Conservation (phyloP, 2,329 filamentous ascomycete genomes). For the Penicillium sp. region DNA sequence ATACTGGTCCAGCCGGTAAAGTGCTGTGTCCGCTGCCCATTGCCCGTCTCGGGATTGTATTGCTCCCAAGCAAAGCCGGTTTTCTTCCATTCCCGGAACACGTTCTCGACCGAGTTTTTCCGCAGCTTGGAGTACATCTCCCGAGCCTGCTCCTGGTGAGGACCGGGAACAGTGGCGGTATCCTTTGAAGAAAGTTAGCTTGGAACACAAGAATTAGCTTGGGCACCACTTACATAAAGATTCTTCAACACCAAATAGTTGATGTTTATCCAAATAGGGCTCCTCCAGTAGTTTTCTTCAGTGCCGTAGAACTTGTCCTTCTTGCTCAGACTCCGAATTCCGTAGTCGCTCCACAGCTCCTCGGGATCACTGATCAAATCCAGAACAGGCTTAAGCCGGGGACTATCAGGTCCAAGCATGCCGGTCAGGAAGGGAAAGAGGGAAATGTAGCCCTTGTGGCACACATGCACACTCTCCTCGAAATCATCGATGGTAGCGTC, state of each 20-base stretch:
- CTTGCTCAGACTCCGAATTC: conserved; percentile 85
- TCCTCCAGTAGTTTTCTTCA: conserved; percentile 94
- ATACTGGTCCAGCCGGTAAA: conserved; percentile 99
- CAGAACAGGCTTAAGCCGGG: conserved; percentile 68
- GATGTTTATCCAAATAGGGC: conserved; percentile 92
- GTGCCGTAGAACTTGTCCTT: conserved; percentile 79
- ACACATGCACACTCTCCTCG: conserved; percentile 83
- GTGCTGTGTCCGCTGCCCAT: conserved; percentile 92
- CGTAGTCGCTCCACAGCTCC: conserved; percentile 83
- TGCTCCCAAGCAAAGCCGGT: conserved; percentile 99
- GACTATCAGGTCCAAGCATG: conserved; percentile 67
- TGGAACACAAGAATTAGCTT: background rate
- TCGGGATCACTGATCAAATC: conserved; percentile 74
- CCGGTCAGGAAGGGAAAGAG: conserved; percentile 89
- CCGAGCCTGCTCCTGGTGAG: conserved; percentile 63
- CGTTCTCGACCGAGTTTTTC: conserved; percentile 79
- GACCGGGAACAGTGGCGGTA: conserved; percentile 60
- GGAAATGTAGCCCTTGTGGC: conserved; percentile 94
- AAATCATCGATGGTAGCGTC: conserved; percentile 94
- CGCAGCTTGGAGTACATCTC: conserved; percentile 72
- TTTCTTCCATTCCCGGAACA: conserved; percentile 80
- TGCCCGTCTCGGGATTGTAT: conserved; percentile 88
- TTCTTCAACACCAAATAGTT: conserved; percentile 83
- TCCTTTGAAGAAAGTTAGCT: conserved; percentile 46
- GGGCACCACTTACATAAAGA: conserved; percentile 63